Percentiles rank a stretch among this genome's conserved stretches.
phyloP scores from a whole-genome alignment of 2,329 filamentous ascomycete genomes.

The Hymenoscyphus fructigenus region DNA sequence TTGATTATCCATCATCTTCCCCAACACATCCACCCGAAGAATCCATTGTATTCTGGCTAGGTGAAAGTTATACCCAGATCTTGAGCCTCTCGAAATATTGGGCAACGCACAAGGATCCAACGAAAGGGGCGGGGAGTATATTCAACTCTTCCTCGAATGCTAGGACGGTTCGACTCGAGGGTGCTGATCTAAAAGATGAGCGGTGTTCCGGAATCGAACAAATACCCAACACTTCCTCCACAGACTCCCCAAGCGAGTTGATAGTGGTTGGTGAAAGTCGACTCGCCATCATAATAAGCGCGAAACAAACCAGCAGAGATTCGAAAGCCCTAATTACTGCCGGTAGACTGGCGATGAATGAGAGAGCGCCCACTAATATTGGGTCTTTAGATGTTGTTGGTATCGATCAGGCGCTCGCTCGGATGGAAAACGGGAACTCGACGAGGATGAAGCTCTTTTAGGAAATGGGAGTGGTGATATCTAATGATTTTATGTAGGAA shows the following conservation, averaged over 20 bases:
- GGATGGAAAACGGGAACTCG: slow-evolving; percentile 45
- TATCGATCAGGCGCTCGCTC: slow-evolving; percentile 59
- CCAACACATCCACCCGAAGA: slow-evolving; percentile 33
- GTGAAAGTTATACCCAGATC: slow-evolving; percentile 34
- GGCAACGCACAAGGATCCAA: slow-evolving; percentile 28
- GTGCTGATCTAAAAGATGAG: slow-evolving; percentile 36
- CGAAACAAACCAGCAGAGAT: slow-evolving; percentile 16
- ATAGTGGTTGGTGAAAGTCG: slow-evolving; percentile 36
- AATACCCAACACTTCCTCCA: slow-evolving; percentile 21
- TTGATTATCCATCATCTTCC: slow-evolving; percentile 29
- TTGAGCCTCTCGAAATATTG: slow-evolving; percentile 37
- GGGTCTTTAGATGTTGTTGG: slow-evolving; percentile 59
- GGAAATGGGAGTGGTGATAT: background rate
- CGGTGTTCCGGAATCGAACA: slow-evolving; percentile 35
- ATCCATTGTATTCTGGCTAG: slow-evolving; percentile 36
- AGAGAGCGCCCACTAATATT: slow-evolving; percentile 23
- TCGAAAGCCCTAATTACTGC: slow-evolving; percentile 10
- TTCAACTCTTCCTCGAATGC: slow-evolving; percentile 28
- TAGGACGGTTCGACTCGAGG: slow-evolving; percentile 33
- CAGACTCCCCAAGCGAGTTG: slow-evolving; percentile 30
- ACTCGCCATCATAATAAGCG: slow-evolving; percentile 29
- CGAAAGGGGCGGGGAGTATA: slow-evolving; percentile 25
- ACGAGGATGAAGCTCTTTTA: slow-evolving; percentile 24
- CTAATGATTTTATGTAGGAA: slow-evolving; percentile 13
- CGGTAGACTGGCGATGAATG: slow-evolving; percentile 25